Evolutionary conservation across 805 yeast species (phyloP), one percentile per base, ranked within the genome.

Genomic region (Lipomyces anomalus): DNA sequence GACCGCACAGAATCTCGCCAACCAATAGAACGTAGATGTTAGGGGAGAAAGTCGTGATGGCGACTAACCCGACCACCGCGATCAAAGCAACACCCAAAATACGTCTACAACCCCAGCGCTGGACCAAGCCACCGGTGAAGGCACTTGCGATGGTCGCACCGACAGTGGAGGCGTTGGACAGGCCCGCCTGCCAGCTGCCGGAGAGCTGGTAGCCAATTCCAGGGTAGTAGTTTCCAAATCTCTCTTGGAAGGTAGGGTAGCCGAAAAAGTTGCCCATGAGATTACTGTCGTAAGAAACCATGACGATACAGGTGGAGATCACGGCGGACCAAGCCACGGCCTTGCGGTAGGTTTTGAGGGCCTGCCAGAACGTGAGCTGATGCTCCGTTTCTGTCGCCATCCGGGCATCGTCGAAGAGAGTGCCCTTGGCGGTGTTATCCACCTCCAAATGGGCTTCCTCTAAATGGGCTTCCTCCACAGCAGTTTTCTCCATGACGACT

Each of bases 261-360:
- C 69, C 74, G 58, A 64, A 74, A 56, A 74, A 68, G 3, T 70
- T 61, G 29, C 59, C 53, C 40, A 73, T 58, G 35, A 73, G 60
- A 38, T 61, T 61, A 17, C 64, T 58, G 52, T 73, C 78, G 59
- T 70, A 73, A 21, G 77, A 77, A 50, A 71, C 77, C 76, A 72
- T 72, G 41, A 73, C 55, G 48, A 74, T 59, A 24, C 73, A 68
- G 2, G 68, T 53, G 2, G 75, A 69, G 33, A 74, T 57, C 23
- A 72, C 57, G 16, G 71, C 49, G 2, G 76, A 69, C 78, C 77
- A 74, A 42, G 61, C 55, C 4, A 66, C 68, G 4, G 76, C 76
- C 45, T 61, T 63, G 17, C 74, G 74, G 53, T 70, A 69, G 18
- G 62, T 60, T 47, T 56, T 63, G 32, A 72, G 30, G 22, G 70